Percentiles rank a stretch among this genome's conserved stretches.
These are phyloP conservation scores for Arthrobotrys pseudoclavata DNA, from an alignment of 2,329 filamentous ascomycete genomes.

Conservation along the genomic window DNA sequence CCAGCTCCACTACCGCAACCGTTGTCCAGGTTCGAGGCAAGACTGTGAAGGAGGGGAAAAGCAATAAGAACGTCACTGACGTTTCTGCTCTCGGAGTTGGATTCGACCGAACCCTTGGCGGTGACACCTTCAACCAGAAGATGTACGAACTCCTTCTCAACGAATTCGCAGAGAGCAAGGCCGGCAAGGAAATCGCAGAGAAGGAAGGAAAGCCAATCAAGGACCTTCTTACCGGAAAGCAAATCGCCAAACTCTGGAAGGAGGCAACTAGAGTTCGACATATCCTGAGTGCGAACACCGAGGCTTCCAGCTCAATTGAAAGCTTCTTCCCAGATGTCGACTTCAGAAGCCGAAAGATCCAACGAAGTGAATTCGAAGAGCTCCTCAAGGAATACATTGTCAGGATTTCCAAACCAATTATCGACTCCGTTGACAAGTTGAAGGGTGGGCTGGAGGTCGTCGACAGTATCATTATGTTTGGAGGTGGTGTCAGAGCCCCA, in stretches of 20 bases:
- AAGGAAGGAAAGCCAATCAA: slow-evolving; percentile 74
- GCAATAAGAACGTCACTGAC: slow-evolving; percentile 97
- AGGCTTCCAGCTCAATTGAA: slow-evolving; percentile 85
- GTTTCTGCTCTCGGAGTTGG: slow-evolving; percentile 87
- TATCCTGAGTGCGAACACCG: slow-evolving; percentile 90
- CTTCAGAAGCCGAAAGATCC: slow-evolving; percentile 81
- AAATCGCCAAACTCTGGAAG: slow-evolving; percentile 91
- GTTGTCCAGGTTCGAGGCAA: slow-evolving; percentile 90
- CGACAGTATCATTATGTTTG: slow-evolving; percentile 92
- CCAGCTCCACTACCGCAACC: slow-evolving; percentile 91
- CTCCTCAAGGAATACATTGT: slow-evolving; percentile 77
- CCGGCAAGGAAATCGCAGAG: slow-evolving; percentile 57
- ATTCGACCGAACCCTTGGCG: slow-evolving; percentile 91
- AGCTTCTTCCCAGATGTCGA: slow-evolving; percentile 91
- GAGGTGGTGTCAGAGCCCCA: slow-evolving; percentile 88
- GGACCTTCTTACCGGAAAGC: slow-evolving; percentile 79
- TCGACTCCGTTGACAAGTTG: slow-evolving; percentile 80
- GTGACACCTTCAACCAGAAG: slow-evolving; percentile 87
- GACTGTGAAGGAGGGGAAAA: slow-evolving; percentile 91
- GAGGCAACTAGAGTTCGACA: slow-evolving; percentile 89
- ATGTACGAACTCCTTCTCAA: slow-evolving; percentile 88
- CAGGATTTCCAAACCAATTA: slow-evolving; percentile 78
- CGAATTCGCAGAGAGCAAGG: slow-evolving; percentile 55
- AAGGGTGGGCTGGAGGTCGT: slow-evolving; percentile 81
- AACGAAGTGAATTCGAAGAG: slow-evolving; percentile 83